Conservation (phyloP, 179 eudicot species). For the Beta macrorhiza region DNA sequence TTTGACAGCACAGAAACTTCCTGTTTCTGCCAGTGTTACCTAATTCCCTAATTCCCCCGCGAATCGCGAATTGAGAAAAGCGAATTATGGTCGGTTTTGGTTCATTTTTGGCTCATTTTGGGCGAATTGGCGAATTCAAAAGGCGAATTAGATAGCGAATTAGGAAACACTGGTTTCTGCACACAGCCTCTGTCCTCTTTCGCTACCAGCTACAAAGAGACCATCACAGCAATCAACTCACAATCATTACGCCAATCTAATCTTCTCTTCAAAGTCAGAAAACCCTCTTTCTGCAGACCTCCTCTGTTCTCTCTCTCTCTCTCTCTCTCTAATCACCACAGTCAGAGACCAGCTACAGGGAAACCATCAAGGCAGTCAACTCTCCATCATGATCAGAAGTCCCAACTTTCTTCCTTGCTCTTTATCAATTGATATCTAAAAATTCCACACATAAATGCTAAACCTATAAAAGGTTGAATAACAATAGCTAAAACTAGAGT, state of each 20-base stretch:
- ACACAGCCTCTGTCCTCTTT: neutral
- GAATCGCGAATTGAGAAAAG: no score
- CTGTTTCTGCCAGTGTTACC: neutral
- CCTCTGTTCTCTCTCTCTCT: no score
- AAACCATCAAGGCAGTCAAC: neutral
- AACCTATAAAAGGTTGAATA: neutral
- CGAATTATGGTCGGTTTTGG: no score
- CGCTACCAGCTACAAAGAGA: neutral
- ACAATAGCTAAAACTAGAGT: neutral
- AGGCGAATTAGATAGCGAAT: no score
- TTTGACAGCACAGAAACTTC: no score
- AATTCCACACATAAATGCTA: no score
- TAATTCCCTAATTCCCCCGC: no score
- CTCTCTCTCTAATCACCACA: no score
- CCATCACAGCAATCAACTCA: neutral
- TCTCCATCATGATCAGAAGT: neutral
- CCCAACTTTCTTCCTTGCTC: neutral
- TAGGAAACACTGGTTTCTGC: no score
- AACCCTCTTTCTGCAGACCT: neutral
- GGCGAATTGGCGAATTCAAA: no score
- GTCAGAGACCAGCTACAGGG: neutral
- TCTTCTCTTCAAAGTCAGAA: neutral
- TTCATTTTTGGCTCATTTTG: no score
- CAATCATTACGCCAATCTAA: neutral
- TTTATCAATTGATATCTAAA: neutral